These are phyloP conservation scores for Yarrowia sp. DNA, from an alignment of 805 yeast species.

Conservation along the genomic window DNA sequence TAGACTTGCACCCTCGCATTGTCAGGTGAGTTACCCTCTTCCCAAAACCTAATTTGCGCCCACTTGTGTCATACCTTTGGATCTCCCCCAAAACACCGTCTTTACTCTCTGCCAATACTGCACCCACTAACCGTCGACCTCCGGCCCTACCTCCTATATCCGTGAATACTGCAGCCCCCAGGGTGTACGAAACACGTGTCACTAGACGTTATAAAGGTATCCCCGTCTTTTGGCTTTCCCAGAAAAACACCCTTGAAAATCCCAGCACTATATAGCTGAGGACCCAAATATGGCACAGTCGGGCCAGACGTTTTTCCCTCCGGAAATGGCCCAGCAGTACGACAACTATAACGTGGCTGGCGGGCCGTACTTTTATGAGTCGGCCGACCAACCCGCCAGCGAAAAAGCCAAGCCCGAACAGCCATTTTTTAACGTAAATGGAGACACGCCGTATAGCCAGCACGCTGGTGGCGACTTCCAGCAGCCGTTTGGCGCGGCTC, in stretches of 20 bases:
- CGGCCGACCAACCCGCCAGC: no score
- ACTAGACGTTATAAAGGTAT: no score
- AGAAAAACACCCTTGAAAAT: no score
- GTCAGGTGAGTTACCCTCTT: background rate
- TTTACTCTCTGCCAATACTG: background rate
- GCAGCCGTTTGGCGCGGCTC: background rate
- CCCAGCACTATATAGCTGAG: conserved; percentile 14
- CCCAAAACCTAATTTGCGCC: no score
- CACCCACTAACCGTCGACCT: background rate
- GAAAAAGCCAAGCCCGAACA: no score
- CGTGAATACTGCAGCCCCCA: background rate
- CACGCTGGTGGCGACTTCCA: no score
- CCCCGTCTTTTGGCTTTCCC: no score
- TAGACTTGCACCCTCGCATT: no score
- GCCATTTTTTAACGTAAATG: background rate
- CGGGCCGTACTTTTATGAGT: no score
- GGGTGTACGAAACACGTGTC: background rate
- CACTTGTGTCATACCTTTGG: no score
- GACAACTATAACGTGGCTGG: no score
- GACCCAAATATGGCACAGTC: conserved; percentile 1
- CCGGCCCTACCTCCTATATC: background rate
- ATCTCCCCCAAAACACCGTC: no score
- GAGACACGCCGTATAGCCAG: background rate
- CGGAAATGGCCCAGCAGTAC: background rate
- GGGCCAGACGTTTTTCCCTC: background rate